Conservation (phyloP, 306 rosid genomes). For the Trifolium subterraneum region DNA sequence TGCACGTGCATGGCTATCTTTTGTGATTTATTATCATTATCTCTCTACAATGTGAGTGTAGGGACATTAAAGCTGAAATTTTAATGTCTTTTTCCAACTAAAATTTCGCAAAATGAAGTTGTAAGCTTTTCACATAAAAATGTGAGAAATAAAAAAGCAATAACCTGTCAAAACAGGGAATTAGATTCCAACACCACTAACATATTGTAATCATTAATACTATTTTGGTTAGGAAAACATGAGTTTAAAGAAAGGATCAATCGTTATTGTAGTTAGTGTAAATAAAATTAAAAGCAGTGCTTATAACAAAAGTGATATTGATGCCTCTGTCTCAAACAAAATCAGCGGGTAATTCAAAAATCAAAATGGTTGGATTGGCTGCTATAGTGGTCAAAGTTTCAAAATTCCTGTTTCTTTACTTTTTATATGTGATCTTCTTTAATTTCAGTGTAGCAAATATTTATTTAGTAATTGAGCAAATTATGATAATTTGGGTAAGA, state of each 20-base stretch:
- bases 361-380: neutral
- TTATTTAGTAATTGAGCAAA: neutral
- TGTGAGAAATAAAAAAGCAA: slow-evolving; percentile 52
- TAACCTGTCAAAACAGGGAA: slow-evolving; percentile 43
- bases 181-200: slow-evolving; percentile 53
- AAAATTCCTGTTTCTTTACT: neutral
- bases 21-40: slow-evolving; percentile 34
- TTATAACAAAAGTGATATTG: neutral
- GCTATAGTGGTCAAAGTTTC: neutral
- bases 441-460: neutral
- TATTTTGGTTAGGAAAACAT: neutral
- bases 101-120: slow-evolving; percentile 49
- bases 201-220: slow-evolving; percentile 1
- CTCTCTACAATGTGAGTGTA: slow-evolving; percentile 27
- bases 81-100: slow-evolving; percentile 57
- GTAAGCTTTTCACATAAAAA: slow-evolving; percentile 57
- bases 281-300: neutral
- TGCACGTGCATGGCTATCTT: slow-evolving; percentile 53
- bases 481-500: neutral
- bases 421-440: slow-evolving; percentile 12
- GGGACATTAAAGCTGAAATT: slow-evolving; percentile 59
- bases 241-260: neutral
- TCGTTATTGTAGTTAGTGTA: slow-evolving; percentile 10
- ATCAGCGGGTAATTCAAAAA: slow-evolving; percentile 11
- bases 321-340: neutral